phyloP scores from a whole-genome alignment of 2,329 filamentous ascomycete species.

The Talaromyces sp. region DNA sequence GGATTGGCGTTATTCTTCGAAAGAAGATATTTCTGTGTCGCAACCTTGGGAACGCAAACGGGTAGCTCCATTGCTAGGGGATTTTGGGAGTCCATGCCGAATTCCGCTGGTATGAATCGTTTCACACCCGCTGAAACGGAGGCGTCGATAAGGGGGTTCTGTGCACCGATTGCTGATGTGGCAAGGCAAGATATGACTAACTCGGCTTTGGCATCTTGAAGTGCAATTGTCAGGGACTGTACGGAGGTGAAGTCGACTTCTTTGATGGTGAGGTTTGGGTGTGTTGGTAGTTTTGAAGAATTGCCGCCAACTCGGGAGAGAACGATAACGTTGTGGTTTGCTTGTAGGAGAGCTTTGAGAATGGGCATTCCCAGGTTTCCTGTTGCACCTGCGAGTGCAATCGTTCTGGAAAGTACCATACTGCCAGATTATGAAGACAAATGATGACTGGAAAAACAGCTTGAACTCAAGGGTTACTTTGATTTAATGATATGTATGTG shows the following conservation, averaged over 20 bases:
- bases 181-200: slow-evolving; percentile 28
- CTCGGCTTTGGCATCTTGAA: slow-evolving; percentile 26
- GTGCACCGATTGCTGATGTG: slow-evolving; percentile 5
- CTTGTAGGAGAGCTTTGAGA: slow-evolving; percentile 11
- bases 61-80: slow-evolving; percentile 27
- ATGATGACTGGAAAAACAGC: too few relatives aligned
- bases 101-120: slow-evolving; percentile 41
- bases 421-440: too few relatives aligned
- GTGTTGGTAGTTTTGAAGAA: slow-evolving; percentile 6
- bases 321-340: slow-evolving; percentile 12
- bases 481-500: too few relatives aligned
- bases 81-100: slow-evolving; percentile 36
- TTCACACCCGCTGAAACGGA: slow-evolving; percentile 32
- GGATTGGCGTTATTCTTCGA: slow-evolving; percentile 20
- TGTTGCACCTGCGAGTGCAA: neutral
- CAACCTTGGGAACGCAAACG: slow-evolving; percentile 36
- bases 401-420: too few relatives aligned
- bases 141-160: slow-evolving; percentile 33
- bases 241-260: slow-evolving; percentile 13
- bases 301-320: slow-evolving; percentile 6
- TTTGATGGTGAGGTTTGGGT: slow-evolving; percentile 8
- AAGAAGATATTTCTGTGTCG: slow-evolving; percentile 29
- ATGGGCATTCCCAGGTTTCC: slow-evolving; percentile 18
- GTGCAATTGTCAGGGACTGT: slow-evolving; percentile 19
- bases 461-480: too few relatives aligned